Evolutionary conservation across 2,329 filamentous ascomycete species (phyloP), one percentile per base, ranked within the genome.

Genomic region (Phoma herbarum): DNA sequence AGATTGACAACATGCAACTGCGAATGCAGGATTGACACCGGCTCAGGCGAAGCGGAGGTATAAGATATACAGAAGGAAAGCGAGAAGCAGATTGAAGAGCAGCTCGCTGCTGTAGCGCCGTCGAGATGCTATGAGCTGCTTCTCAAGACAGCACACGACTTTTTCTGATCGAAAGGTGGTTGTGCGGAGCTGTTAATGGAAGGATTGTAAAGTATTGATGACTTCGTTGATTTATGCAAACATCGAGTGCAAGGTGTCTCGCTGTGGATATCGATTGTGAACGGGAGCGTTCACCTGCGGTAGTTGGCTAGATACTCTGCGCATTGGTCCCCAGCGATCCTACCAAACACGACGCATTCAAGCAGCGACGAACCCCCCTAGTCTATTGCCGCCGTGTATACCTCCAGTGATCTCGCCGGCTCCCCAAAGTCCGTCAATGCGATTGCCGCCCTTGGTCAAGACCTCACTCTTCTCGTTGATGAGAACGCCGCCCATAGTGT

Each of bases 351-450:
- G 2, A 85, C 86, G 75, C 87, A 89, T 64, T 89, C 86, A 7
- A 89, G 69, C 52, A 89, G 65, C 1, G 85, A 88, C 5, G 84
- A 87, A 87, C 0, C 87, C 86, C 16, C 86, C 86, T 0, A 89
- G 69, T 14, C 87, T 77, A 66, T 89, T 89, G 46, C 84, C 85
- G 0, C 87, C 86, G 66, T 89, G 87, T 8, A 90, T 77, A 0
- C 87, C 87, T 0, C 87, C 87, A 0, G 86, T 87, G 18, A 88
- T 82, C 76, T 89, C 87, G 0, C 87, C 87, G 0, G 87, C 86
- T 0, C 83, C 86, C 83, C 85, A 89, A 0, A 89, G 64, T 0
- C 87, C 86, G 3, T 78, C 68, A 31, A 89, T 84, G 0, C 80
- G 80, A 29, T 70, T 70, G 12, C 79, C 70, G 2, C 75, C 68